phyloP scores from a whole-genome alignment of 495 filamentous ascomycete species.

The Emericellopsis terricola region DNA sequence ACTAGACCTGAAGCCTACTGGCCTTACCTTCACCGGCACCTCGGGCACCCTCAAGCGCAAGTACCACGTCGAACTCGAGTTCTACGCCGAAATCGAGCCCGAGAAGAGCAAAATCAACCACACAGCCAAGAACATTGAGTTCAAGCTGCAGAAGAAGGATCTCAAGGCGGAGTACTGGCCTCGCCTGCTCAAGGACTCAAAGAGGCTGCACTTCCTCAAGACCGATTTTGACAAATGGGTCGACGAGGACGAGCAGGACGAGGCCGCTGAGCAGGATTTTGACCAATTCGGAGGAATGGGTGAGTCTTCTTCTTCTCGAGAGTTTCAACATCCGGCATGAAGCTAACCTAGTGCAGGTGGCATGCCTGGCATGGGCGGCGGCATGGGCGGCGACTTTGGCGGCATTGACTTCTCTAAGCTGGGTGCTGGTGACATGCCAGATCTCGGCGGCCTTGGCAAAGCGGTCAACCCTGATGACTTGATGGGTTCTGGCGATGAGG shows the following conservation, averaged over 20 bases:
- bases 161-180: conserved; percentile 86
- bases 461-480: conserved; percentile 45
- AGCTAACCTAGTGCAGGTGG: conserved; percentile 11
- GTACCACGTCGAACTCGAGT: conserved; percentile 73
- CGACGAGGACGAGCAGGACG: conserved; percentile 97
- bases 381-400: conserved; percentile 44
- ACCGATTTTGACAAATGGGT: conserved; percentile 99
- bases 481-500: conserved; percentile 24
- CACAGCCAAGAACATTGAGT: conserved; percentile 66
- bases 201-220: conserved; percentile 93
- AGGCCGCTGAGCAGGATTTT: conserved; percentile 67
- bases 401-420: conserved; percentile 89
- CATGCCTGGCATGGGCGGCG: conserved; percentile 25
- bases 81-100: conserved; percentile 83
- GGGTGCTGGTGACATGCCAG: conserved; percentile 36
- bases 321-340: too few species aligned
- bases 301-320: conserved; percentile 14
- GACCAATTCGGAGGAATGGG: conserved; percentile 46
- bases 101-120: conserved; percentile 66
- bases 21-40: conserved; percentile 63
- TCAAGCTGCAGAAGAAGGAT: conserved; percentile 94
- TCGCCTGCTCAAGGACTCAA: conserved; percentile 68
- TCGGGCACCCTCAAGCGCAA: conserved; percentile 62
- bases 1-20: conserved; percentile 60
- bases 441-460: conserved; percentile 12